Conservation (phyloP, 495 filamentous ascomycete genomes). For the Niebla homalea region DNA sequence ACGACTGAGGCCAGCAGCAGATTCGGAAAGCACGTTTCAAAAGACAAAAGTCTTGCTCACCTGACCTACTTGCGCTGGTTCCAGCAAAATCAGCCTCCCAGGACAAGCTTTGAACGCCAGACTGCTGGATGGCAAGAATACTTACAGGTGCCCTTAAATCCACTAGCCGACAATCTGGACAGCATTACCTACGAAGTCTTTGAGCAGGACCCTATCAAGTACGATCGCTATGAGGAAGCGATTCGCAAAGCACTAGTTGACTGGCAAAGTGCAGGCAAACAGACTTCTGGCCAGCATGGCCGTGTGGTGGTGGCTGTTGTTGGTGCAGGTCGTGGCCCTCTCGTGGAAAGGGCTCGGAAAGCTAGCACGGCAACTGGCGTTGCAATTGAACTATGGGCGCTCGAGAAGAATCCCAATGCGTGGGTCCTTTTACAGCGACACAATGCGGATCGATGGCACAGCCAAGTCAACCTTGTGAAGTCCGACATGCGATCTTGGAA, state of each 20-base stretch:
- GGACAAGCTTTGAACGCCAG: conserved; percentile 50
- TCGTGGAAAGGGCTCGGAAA: conserved; percentile 72
- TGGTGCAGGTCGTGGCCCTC: conserved; percentile 79
- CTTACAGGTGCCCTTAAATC: conserved; percentile 85
- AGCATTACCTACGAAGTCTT: conserved; percentile 98
- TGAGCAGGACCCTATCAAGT: conserved; percentile 96
- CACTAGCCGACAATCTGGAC: conserved; percentile 89
- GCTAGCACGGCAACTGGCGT: conserved; percentile 68
- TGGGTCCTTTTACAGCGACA: conserved; percentile 81
- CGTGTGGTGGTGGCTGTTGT: conserved; percentile 82
- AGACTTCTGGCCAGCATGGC: conserved; percentile 52
- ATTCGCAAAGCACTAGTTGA: conserved; percentile 72
- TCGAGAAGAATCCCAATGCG: conserved; percentile 98
- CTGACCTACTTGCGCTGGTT: conserved; percentile 73
- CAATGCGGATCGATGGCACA: conserved; percentile 65
- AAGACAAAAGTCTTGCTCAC: conserved; percentile 48
- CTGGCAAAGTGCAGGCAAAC: conserved; percentile 57
- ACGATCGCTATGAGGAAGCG: conserved; percentile 84
- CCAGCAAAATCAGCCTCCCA: conserved; percentile 65
- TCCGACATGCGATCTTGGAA: conserved; percentile 97
- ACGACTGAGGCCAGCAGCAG: conserved; percentile 31
- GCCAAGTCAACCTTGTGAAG: conserved; percentile 70
- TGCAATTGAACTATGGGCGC: conserved; percentile 69
- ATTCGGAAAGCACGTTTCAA: conserved; percentile 26
- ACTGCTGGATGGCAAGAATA: conserved; percentile 82